Base-by-base conservation (phyloP, 1,284 basidiomycete species). In the Phlebopus sp. region DNA sequence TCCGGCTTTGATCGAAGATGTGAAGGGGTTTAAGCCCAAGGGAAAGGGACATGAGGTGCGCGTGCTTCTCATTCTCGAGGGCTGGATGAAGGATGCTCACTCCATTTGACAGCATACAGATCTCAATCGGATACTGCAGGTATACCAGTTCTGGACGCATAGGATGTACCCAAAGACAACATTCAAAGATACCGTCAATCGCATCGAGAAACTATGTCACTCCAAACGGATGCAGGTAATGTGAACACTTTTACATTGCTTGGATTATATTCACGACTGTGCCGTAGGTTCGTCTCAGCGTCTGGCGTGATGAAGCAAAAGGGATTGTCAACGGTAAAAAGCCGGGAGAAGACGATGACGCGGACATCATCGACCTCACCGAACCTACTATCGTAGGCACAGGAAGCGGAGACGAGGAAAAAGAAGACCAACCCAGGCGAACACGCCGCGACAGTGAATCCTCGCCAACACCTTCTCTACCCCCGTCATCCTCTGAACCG, bases 131-230 rank as follows among this genome's bases (percentile, higher is more conserved):
- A 68, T 97, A 14, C 72, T 97, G 46, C 81, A 85, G 54, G 71
- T 88, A 44, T 97, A 97, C 62, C 91, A 92, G 58, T 86, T 93
- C 59, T 97, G 94, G 94, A 78, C 91, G 2, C 94, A 97, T 67
- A 79, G 79, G 55, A 78, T 97, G 77, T 94, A 87, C 61, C 93
- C 94, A 2, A 91, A 88, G 61, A 86, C 80, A 7, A 83, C 86
- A 43, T 95, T 97, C 66, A 75, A 75, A 39, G 91, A 95, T 63
- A 95, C 91, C 0, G 79, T 94, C 6, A 70, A 79, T 29, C 77
- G 85, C 3, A 79, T 96, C 5, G 94, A 97, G 71, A 90, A 85
- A 56, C 67, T 96, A 2, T 95, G 91, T 62, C 87, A 89, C 55
- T 84, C 86, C 2, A 81, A 82, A 42, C 78, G 87, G 11, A 90